Base-by-base conservation (phyloP, 805 yeast species). In the Candida coleopterorum region DNA sequence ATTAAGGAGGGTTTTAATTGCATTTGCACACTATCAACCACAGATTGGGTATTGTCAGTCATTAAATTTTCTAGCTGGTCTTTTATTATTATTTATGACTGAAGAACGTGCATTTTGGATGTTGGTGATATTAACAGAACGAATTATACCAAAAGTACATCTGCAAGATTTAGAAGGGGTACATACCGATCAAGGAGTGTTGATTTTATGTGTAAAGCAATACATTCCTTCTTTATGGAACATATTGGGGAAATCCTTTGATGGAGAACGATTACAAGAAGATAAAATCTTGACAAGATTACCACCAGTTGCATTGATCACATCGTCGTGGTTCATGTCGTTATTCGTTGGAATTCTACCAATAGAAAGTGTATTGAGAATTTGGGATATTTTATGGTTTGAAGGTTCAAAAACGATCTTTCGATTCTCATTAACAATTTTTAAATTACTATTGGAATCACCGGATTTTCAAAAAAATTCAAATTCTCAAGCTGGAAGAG, bases 311-410 rank as follows among this genome's bases (percentile, higher is more conserved):
- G 85, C 96, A 1, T 69, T 93, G 31, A 93, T 95, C 47, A 93
- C 97, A 1, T 90, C 96, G 0, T 80, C 95, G 37, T 93, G 98
- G 98, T 93, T 93, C 54, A 90, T 93, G 97, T 85, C 96, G 49
- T 75, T 86, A n/a, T 93, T 85, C 60, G 87, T 93, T 24, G 96
- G 95, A 0, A 78, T 82, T 1, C 60, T 93, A 18, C 98, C 98
- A 0, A 77, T 87, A 16, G 97, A 93, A 52, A 76, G 94, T 0
- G 82, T 87, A 7, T 64, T 93, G 29, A 65, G 97, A 38, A 81
- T 93, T 0, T 90, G 98, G 97, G 98, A 93, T 59, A 85, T 94
- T 43, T 62, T 90, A 34, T 89, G 94, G 68, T 87, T 84, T 53
- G 97, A 90, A 55, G 96, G 87, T 20, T 81, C 95, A 2, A 85